These are phyloP conservation scores for Trypanosoma grayi DNA, from an alignment of 208 protist species.

Conservation along the genomic window DNA sequence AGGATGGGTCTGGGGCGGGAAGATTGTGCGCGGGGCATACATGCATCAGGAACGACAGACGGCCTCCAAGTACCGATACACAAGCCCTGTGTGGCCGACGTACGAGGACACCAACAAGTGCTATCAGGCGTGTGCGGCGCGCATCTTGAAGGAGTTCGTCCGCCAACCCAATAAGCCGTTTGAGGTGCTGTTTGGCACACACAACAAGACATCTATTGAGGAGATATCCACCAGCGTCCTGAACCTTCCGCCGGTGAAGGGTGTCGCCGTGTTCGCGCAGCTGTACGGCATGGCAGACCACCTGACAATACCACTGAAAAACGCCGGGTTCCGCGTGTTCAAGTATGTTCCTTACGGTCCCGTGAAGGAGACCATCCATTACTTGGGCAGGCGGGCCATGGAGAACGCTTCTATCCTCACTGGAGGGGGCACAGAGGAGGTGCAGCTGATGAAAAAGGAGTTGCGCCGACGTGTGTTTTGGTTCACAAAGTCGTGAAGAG, in stretches of 20 bases:
- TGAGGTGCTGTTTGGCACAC: constrained; percentile 90
- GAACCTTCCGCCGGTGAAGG: constrained; percentile 34
- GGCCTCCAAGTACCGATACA: constrained; percentile 72
- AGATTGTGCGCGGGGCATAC: constrained; percentile 97
- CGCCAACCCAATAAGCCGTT: constrained; percentile 47
- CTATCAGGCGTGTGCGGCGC: constrained; percentile 78
- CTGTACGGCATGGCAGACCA: constrained; percentile 97
- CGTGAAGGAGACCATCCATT: constrained; percentile 94
- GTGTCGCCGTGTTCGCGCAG: constrained; percentile 91
- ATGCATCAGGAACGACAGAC: constrained; percentile 88
- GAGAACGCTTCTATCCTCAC: constrained; percentile 92
- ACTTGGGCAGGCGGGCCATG: constrained; percentile 93
- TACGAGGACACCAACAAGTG: constrained; percentile 91
- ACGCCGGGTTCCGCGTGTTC: constrained; percentile 80
- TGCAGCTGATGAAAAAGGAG: constrained; percentile 77
- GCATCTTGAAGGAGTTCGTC: constrained; percentile 61
- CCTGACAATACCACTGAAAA: constrained; percentile 91
- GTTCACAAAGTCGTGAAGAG: constrained; percentile 3
- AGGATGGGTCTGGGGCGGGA: constrained; percentile 91
- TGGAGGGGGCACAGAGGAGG: constrained; percentile 48
- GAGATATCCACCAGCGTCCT: constrained; percentile 68
- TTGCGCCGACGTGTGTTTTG: constrained; percentile 56
- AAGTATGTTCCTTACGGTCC: constrained; percentile 98
- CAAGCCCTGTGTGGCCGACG: constrained; percentile 88
- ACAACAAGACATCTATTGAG: constrained; percentile 90